These are phyloP conservation scores for Phoma sp. DNA, from an alignment of 2,329 filamentous ascomycete species.

Conservation along the genomic window DNA sequence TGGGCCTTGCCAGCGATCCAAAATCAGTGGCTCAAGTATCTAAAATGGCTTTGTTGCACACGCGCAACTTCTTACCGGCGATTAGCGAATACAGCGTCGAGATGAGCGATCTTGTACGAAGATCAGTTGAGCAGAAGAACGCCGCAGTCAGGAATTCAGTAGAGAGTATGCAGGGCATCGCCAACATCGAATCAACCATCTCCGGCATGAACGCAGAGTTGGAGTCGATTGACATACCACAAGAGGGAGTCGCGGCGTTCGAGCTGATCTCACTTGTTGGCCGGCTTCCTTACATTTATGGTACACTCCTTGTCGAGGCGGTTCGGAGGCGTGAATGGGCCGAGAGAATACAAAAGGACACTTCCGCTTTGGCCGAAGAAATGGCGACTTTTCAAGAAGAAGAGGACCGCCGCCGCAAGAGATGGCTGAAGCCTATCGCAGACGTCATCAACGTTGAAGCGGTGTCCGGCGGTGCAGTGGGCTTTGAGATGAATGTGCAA, in stretches of 20 bases:
- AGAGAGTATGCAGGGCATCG: conserved; percentile 81
- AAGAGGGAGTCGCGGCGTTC: conserved; percentile 80
- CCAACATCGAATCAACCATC: conserved; percentile 77
- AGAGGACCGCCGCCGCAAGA: conserved; percentile 84
- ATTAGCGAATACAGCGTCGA: conserved; percentile 64
- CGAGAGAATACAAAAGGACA: conserved; percentile 87
- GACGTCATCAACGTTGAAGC: conserved; percentile 72
- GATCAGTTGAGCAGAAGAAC: conserved; percentile 68
- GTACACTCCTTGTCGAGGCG: conserved; percentile 84
- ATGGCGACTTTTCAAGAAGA: conserved; percentile 92
- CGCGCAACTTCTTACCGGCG: conserved; percentile 66
- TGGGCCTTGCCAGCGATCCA: conserved; percentile 70
- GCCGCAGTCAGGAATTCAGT: conserved; percentile 68
- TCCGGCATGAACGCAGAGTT: conserved; percentile 75
- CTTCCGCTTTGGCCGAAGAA: conserved; percentile 86
- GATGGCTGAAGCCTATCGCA: conserved; percentile 87
- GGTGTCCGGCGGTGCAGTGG: conserved; percentile 71
- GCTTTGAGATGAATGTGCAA: conserved; percentile 83
- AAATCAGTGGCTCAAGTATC: conserved; percentile 67
- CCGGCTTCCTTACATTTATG: conserved; percentile 86
- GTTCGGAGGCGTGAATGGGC: conserved; percentile 86
- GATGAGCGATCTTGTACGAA: conserved; percentile 60
- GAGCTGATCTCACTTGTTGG: conserved; percentile 80
- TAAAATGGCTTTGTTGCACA: conserved; percentile 68
- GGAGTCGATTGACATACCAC: conserved; percentile 71